Conservation (phyloP, 2,329 filamentous ascomycete genomes). For the Incumbomyces lentus region DNA sequence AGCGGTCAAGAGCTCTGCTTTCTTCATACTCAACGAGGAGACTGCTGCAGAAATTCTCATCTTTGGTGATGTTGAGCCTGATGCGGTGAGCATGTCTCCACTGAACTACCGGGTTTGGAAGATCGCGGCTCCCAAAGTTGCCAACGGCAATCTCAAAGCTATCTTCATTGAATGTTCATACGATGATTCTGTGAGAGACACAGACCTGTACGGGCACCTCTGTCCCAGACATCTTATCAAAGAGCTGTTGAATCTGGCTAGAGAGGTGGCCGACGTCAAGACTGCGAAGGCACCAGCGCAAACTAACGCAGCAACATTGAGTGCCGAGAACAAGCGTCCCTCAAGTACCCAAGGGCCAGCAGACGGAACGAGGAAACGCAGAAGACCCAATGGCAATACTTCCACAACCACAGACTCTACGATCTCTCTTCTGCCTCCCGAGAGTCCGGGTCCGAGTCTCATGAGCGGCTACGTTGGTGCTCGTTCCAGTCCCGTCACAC, state of each 20-base stretch:
- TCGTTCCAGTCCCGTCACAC: background rate
- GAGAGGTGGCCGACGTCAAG: conserved; percentile 46
- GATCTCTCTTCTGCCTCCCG: background rate
- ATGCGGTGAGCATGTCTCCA: conserved; percentile 69
- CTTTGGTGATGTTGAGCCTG: conserved; percentile 92
- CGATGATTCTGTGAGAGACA: conserved; percentile 66
- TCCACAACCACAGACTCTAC: too few relatives aligned
- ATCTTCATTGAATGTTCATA: conserved; percentile 97
- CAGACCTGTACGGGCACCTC: conserved; percentile 77
- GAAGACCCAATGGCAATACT: background rate
- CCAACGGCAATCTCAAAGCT: conserved; percentile 57
- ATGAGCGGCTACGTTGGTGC: conserved; percentile 69
- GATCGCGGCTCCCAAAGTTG: conserved; percentile 79
- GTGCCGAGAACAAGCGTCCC: background rate
- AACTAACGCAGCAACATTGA: background rate
- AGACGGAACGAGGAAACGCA: background rate
- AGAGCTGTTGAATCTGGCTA: conserved; percentile 63
- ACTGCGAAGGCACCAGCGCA: conserved; percentile 25
- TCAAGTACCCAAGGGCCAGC: background rate
- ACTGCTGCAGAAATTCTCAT: conserved; percentile 73
- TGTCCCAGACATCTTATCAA: conserved; percentile 72
- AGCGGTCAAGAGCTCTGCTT: conserved; percentile 68
- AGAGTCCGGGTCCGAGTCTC: conserved; percentile 64
- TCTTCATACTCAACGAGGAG: conserved; percentile 71
- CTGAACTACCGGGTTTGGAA: conserved; percentile 77